Base-by-base conservation (phyloP, 352 stramenopile species). In the Phytophthora palmivora region DNA sequence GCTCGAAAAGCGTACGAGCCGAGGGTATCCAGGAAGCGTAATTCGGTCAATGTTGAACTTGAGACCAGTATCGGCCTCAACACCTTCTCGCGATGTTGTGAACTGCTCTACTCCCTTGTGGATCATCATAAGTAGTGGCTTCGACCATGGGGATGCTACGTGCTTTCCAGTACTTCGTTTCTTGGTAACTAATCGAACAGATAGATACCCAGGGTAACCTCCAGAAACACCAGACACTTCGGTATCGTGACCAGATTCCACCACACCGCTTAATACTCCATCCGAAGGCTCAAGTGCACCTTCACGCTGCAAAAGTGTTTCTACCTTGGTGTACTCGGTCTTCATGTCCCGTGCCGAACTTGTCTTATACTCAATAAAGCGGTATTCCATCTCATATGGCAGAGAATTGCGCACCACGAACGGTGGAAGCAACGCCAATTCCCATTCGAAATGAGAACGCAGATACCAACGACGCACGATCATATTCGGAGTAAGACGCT, bases 381-480 rank as follows among this genome's bases (percentile, higher is more conserved):
- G 80, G 60, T 92, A 96, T 44, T 96, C 85, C 43, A 96, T 70
- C 44, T 84, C 76, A 62, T 96, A 96, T 24, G 87, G 87, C 26
- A 96, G 59, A 34, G 87, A 91, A 58, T 96, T 96, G n/a, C 85
- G 87, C 16, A 96, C 74, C 11, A 94, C 82, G 50, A 96, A 92
- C n/a, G 82, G 72, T 51, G 87, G 82, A 10, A 94, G 32, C 11
- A 96, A 55, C 5, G 82, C 83, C 4, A 94, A 58, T 61, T 96
- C 87, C 80, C 80, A 96, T 51, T 94, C 84, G 32, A 94, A 86
- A 54, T 91, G 75, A 4, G 81, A 82, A n/a, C 74, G 82, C 15
- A 92, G 46, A 54, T 89, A 70, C 85, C 83, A 94, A 22, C 83
- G 85, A 42, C 83, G 84, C 24, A 96, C 57, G 15, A 92, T 70